Evolutionary conservation across 176 grass and related monocot genomes (phyloP), one percentile per base, ranked within the genome.

Genomic region (Carex cristatella): DNA sequence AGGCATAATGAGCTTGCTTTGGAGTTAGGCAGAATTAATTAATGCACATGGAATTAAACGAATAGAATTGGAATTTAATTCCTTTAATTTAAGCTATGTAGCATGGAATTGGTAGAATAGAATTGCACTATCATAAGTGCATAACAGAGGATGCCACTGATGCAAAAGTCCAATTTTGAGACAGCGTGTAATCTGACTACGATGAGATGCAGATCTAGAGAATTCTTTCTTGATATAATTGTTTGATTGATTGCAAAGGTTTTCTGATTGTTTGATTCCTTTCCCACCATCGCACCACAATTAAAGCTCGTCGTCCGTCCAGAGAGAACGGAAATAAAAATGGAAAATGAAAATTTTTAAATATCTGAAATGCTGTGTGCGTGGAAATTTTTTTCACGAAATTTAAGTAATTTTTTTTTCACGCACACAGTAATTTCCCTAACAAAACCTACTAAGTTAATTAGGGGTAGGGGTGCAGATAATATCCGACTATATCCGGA

Each of bases 101-200:
- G 51, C 30, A 61, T 61, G 5, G 4, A 16, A 30, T 65, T 65
- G 38, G 37, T 66, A 23, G 23, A 23, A 23, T 83, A 83, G 62
- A 83, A 77, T 56, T 68, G 0, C 35, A 65, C 13, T 32, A 42
- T 23, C 8, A 68, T 23, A 23, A 23, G 23, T 23, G 23, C 23
- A 23, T 82, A 68, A 51, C 80, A 83, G 80, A 66, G 40, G 8
- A 83, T 83, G 18, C 23, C 7, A 65, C n/a, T 51, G 12, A 54
- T 67, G 62, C 61, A 51, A 83, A 83, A 54, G 10, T 83, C 38
- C 80, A 67, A 83, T 83, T 83, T 83, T 68, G n/a, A 15, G 35
- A 84, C 55, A 85, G 83, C 61, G 49, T 85, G 83, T 58, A 69
- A 85, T 85, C 31, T 44, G 58, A 49, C 58, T 82, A 63, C 30